Base-by-base conservation (phyloP, 805 yeast genomes). In the Kockiozyma suomiensis region DNA sequence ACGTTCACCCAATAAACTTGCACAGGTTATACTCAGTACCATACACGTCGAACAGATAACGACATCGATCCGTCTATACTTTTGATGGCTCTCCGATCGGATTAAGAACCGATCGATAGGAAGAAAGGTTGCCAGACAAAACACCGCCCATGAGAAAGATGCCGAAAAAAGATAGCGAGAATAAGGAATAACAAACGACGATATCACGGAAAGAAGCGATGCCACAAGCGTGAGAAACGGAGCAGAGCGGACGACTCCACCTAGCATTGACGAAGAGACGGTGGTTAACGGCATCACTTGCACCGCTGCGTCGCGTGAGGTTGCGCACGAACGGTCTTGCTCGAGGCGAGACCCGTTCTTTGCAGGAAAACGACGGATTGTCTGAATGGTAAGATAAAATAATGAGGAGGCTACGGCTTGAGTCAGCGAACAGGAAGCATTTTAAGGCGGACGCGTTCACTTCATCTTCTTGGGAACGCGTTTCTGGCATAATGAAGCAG, bases 141-240 rank as follows among this genome's bases (percentile, higher is more conserved):
- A 62, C 25, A 59, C 40, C 32, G 65, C 66, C 66, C 66, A 62
- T 32, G 66, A 62, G 47, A 62, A 62, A 35, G 54, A 21, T 12
- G 66, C 65, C 7, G 66, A 62, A 49, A 62, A 62, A 17, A 62
- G 61, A 38, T 58, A 62, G 8, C 62, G 61, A 50, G 66, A 62
- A 51, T 62, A 62, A 3, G 66, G 66, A 30, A 62, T 56, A 8
- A 43, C 65, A 38, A 60, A 62, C 32, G 56, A 21, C 12, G 66
- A 50, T n/a, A 54, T 8, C 4, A 62, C 66, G 7, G 66, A 56
- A 21, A 62, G 50, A 32, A 62, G 54, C 25, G 66, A 62, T 21
- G 66, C 66, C 25, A 62, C 65, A 33, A 62, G 59, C 17, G 66
- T 62, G 38, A 62, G 54, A 15, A 62, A 56, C 28, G 66, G 64